These are phyloP conservation scores for Nymphaea colorata DNA, from an alignment of 164 flowering plant genomes.

Conservation along the genomic window DNA sequence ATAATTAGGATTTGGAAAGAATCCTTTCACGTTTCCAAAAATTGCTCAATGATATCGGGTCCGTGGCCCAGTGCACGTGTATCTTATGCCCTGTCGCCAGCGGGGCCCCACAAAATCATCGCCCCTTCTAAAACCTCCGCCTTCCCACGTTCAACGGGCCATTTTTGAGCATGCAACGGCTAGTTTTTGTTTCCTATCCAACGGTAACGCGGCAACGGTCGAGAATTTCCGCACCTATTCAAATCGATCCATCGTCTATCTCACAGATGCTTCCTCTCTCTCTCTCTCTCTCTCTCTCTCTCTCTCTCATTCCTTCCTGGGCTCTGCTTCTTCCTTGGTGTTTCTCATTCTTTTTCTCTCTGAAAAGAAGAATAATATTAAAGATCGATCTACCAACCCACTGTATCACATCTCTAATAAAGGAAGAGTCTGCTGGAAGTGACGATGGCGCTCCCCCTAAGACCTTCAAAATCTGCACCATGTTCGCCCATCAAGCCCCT, in stretches of 20 bases:
- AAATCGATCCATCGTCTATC: conserved; percentile 6
- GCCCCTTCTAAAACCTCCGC: too few relatives aligned
- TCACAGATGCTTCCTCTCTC: background rate
- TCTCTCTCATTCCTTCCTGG: conserved; percentile 2
- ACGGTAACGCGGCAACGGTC: conserved; percentile 69
- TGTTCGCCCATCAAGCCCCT: conserved; percentile 83
- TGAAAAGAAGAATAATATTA: too few relatives aligned
- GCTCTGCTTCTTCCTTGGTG: background rate
- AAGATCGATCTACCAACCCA: background rate
- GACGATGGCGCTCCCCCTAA: conserved; percentile 7
- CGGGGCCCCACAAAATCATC: too few relatives aligned
- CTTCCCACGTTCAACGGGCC: background rate
- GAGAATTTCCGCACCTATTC: conserved; percentile 17
- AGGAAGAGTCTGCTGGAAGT: conserved; percentile 6
- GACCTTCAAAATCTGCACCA: conserved; percentile 86
- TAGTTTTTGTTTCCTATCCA: conserved; percentile 5
- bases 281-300: conserved; percentile 1
- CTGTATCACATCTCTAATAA: conserved; percentile 5
- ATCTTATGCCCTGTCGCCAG: too few relatives aligned
- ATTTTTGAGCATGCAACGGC: background rate
- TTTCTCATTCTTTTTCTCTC: conserved; percentile 7
- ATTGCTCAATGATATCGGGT: too few relatives aligned
- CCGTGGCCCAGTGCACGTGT: too few relatives aligned
- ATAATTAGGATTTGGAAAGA: too few relatives aligned
- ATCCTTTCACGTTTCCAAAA: too few relatives aligned